phyloP scores from a whole-genome alignment of 306 rosid species.

The Aeschynomene evenia region DNA sequence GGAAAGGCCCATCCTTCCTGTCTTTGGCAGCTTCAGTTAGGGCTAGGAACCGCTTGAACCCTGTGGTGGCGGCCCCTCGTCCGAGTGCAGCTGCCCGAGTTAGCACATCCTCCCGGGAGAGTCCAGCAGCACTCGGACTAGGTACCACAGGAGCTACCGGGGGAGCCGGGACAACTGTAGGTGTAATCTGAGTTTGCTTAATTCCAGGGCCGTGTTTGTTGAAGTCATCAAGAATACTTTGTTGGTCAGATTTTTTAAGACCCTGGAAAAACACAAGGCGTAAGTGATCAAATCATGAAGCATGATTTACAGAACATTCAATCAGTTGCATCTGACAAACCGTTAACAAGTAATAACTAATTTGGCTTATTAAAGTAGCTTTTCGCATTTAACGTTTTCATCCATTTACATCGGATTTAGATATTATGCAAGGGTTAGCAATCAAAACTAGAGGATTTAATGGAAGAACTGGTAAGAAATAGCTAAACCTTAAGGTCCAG shows the following conservation, averaged over 20 bases:
- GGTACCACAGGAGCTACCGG: constrained; percentile 52
- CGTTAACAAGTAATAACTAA: not conserved
- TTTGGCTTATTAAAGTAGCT: not conserved
- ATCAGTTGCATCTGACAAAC: constrained; percentile 18
- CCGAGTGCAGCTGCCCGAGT: constrained; percentile 98
- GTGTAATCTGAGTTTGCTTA: constrained; percentile 60
- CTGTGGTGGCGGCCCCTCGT: constrained; percentile 98
- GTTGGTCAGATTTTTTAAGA: constrained; percentile 84
- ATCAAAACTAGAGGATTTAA: constrained; percentile 16
- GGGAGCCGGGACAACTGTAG: constrained; percentile 46
- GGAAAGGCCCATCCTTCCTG: constrained; percentile 92
- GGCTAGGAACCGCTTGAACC: constrained; percentile 97
- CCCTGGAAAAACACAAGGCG: constrained; percentile 64
- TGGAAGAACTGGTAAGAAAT: constrained; percentile 15
- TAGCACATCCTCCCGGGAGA: constrained; percentile 83
- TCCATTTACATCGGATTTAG: not conserved
- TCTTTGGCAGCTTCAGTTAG: constrained; percentile 98
- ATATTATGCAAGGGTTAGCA: constrained; percentile 19
- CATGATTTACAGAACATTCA: constrained; percentile 17
- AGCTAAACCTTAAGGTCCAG: constrained; percentile 88
- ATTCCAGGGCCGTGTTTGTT: constrained; percentile 91
- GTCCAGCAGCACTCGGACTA: constrained; percentile 55
- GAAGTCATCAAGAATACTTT: constrained; percentile 88
- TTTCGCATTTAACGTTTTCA: not conserved
- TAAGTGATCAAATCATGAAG: constrained; percentile 20